Conservation (phyloP, 1,284 basidiomycete species). For the Melampsora americana region DNA sequence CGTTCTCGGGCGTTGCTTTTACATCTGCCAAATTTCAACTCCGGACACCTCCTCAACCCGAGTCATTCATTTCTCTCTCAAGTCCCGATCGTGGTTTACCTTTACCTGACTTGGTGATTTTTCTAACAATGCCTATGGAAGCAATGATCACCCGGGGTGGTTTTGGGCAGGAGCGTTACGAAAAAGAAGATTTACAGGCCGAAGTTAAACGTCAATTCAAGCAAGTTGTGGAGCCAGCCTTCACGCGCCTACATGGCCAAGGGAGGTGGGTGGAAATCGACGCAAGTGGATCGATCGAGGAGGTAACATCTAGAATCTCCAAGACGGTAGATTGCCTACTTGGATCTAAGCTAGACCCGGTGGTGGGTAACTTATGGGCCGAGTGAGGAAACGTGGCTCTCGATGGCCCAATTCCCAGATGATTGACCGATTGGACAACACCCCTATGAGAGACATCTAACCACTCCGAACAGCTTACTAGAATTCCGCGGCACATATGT, state of each 20-base stretch:
- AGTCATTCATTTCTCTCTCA: constrained; percentile 48
- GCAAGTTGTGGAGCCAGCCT: constrained; percentile 54
- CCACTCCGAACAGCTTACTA: too few relatives aligned
- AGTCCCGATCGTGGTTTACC: constrained; percentile 80
- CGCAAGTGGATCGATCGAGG: constrained; percentile 63
- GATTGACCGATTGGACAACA: too few relatives aligned
- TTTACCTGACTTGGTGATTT: constrained; percentile 80
- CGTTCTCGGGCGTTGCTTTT: constrained; percentile 94
- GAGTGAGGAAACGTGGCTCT: too few relatives aligned
- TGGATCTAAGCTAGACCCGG: not conserved
- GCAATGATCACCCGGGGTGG: constrained; percentile 63
- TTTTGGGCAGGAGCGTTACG: constrained; percentile 77
- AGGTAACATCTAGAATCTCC: constrained; percentile 61
- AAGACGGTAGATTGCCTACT: not conserved
- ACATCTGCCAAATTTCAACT: constrained; percentile 70
- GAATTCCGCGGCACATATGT: too few relatives aligned
- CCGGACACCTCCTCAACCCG: constrained; percentile 50
- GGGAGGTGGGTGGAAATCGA: constrained; percentile 65
- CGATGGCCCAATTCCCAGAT: too few relatives aligned
- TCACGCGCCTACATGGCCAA: constrained; percentile 50
- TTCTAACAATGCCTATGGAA: constrained; percentile 73
- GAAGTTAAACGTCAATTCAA: constrained; percentile 48
- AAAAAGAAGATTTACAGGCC: constrained; percentile 53
- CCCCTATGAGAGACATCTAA: too few relatives aligned
- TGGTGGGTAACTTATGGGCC: not conserved